Conservation (phyloP, 78 protist species). For the Dictyostelium intermedium region DNA sequence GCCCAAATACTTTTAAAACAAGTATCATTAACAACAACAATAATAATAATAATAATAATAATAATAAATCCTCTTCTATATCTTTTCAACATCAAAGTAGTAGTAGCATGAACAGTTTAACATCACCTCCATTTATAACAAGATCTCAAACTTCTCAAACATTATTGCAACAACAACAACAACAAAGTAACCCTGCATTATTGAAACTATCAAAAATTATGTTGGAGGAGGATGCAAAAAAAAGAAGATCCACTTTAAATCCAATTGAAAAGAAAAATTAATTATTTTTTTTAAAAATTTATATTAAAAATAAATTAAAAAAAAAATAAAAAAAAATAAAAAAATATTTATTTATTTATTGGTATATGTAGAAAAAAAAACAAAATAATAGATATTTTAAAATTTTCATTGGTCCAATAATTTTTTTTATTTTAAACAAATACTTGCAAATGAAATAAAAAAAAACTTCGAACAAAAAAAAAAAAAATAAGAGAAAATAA, state of each 20-base stretch:
- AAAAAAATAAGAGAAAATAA: too few species aligned
- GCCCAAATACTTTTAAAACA: not conserved
- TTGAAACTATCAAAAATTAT: slow-evolving; percentile 17
- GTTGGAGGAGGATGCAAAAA: slow-evolving; percentile 14
- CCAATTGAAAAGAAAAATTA: not conserved
- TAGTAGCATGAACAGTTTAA: not conserved
- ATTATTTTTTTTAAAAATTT: not conserved
- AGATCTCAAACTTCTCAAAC: not conserved
- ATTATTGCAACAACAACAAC: not conserved
- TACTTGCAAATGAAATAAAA: too few species aligned
- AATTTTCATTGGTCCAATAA: too few species aligned
- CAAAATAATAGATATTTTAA: too few species aligned
- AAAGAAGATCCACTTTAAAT: slow-evolving; percentile 19
- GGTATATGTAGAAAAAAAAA: too few species aligned
- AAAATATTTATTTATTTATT: too few species aligned
- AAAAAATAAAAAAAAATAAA: too few species aligned
- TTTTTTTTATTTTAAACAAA: too few species aligned
- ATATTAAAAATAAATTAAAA: too few species aligned
- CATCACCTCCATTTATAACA: not conserved
- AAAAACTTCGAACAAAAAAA: too few species aligned
- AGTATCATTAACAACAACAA: not conserved
- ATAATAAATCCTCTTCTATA: not conserved
- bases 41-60: not conserved
- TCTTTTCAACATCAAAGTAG: not conserved
- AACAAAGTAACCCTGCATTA: not conserved